Evolutionary conservation across 2,329 filamentous ascomycete genomes (phyloP).

Genomic region (Fusarium sp.): DNA sequence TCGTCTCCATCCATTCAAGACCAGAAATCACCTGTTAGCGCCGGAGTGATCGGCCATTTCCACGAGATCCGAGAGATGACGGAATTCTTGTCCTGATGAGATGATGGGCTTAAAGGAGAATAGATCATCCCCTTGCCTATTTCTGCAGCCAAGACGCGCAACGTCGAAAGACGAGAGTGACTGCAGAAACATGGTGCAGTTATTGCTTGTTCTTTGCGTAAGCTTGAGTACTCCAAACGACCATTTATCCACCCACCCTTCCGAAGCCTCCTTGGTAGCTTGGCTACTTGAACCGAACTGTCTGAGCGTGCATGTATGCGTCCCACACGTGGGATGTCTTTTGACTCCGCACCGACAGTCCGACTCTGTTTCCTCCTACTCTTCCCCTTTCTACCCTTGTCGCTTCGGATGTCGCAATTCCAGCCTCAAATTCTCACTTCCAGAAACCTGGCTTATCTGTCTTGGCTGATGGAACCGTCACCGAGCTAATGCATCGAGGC

Average conservation of each 20-base stretch:
- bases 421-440: conserved; percentile 30
- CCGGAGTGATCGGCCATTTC: conserved; percentile 21
- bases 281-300: background rate
- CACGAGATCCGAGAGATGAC: conserved; percentile 38
- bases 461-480: background rate
- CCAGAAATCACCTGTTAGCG: conserved; percentile 17
- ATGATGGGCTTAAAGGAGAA: conserved; percentile 19
- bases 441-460: background rate
- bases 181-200: background rate
- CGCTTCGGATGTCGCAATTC: conserved; percentile 42
- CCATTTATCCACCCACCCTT: background rate
- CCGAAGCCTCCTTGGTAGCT: too few species aligned
- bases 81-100: conserved; percentile 33
- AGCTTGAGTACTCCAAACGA: background rate
- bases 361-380: background rate
- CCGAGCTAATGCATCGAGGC: conserved; percentile 11
- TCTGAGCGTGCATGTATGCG: background rate
- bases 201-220: background rate
- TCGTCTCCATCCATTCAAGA: background rate
- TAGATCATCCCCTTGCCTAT: conserved; percentile 11
- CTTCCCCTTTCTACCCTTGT: conserved; percentile 9
- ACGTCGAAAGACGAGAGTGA: conserved; percentile 2
- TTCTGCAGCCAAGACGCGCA: background rate
- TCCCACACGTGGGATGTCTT: background rate
- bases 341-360: conserved; percentile 22